Conservation (phyloP, 257 asterid species). For the Rehmannia glutinosa region DNA sequence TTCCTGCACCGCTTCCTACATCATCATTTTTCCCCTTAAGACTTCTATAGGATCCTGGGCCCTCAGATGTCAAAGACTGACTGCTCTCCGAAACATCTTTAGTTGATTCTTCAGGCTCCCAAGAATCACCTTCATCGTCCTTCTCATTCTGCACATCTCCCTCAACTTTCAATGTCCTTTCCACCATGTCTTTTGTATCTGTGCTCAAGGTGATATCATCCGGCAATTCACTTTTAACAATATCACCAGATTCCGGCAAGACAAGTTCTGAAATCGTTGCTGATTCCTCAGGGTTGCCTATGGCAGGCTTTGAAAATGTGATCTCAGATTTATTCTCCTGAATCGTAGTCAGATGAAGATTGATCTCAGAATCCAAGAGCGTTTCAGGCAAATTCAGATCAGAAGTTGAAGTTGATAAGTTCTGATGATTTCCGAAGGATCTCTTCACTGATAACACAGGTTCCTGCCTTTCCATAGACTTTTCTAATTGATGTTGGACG, state of each 20-base stretch:
- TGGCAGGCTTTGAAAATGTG: conserved; percentile 30
- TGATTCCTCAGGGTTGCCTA: conserved; percentile 27
- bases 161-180: conserved; percentile 40
- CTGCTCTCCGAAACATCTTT: conserved; percentile 46
- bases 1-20: conserved; percentile 81
- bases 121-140: conserved; percentile 46
- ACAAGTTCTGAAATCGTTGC: conserved; percentile 24
- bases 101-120: conserved; percentile 57
- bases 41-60: conserved; percentile 81
- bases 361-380: conserved; percentile 43
- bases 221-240: conserved; percentile 34
- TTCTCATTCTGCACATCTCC: conserved; percentile 38
- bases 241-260: conserved; percentile 27
- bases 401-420: conserved; percentile 27
- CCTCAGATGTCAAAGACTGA: conserved; percentile 54
- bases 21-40: conserved; percentile 66
- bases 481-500: conserved; percentile 34
- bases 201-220: conserved; percentile 22
- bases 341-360: conserved; percentile 34
- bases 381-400: conserved; percentile 57
- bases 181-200: conserved; percentile 37
- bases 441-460: conserved; percentile 26
- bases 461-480: conserved; percentile 38
- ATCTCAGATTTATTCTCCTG: conserved; percentile 51
- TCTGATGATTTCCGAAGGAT: conserved; percentile 31